These are phyloP conservation scores for Chaetomium olivaceum DNA, from an alignment of 2,329 filamentous ascomycete genomes.

Conservation along the genomic window DNA sequence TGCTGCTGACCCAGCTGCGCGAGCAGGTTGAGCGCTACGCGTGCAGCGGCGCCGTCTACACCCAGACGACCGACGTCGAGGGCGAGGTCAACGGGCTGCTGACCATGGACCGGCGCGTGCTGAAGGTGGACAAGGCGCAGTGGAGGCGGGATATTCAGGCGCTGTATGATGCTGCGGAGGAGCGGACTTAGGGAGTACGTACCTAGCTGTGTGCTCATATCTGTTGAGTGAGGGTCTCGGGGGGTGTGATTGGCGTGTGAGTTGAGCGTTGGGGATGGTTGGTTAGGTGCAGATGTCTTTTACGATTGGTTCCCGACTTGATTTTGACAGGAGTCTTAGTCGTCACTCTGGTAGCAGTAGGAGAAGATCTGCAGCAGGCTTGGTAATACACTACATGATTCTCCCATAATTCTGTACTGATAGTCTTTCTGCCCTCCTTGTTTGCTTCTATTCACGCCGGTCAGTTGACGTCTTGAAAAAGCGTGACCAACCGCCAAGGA, in stretches of 20 bases:
- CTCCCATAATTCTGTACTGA: neutral
- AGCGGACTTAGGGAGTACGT: conserved; percentile 1
- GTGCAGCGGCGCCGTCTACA: conserved; percentile 70
- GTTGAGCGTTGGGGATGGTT: too few relatives aligned
- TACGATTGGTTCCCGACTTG: too few relatives aligned
- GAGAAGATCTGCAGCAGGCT: neutral
- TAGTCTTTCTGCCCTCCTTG: neutral
- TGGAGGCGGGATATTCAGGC: conserved; percentile 62
- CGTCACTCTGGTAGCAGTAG: neutral
- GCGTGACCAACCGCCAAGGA: neutral
- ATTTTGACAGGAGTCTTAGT: too few relatives aligned
- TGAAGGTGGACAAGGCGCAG: conserved; percentile 56
- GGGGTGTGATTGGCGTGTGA: too few relatives aligned
- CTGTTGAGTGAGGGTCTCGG: too few relatives aligned
- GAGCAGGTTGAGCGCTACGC: conserved; percentile 61
- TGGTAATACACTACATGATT: neutral
- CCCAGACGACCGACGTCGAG: conserved; percentile 73
- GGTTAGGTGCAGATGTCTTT: too few relatives aligned
- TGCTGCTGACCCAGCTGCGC: conserved; percentile 61
- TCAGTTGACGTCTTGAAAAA: neutral
- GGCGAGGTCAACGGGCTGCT: conserved; percentile 72
- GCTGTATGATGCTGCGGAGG: conserved; percentile 57
- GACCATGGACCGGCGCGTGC: conserved; percentile 65
- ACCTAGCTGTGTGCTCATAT: too few relatives aligned
- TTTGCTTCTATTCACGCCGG: neutral